phyloP scores from a whole-genome alignment of 768 basidiomycete species.

The Russula virescens region DNA sequence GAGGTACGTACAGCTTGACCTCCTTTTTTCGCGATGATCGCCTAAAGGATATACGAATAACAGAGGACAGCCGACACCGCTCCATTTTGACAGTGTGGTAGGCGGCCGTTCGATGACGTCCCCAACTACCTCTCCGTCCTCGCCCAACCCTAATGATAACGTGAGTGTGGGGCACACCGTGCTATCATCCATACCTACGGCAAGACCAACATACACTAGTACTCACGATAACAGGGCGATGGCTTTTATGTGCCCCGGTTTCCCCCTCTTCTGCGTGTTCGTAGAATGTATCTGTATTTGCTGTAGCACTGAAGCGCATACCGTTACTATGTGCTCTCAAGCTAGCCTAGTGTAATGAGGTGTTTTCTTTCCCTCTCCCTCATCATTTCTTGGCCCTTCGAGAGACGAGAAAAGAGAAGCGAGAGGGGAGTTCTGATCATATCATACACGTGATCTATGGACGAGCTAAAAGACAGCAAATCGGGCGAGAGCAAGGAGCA shows the following conservation, averaged over 20 bases:
- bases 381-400: not conserved
- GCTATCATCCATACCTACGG: too few relatives aligned
- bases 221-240: too few relatives aligned
- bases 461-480: conserved; percentile 8
- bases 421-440: conserved; percentile 2
- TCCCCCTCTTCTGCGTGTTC: not conserved
- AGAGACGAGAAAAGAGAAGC: not conserved
- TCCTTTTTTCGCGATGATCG: not conserved
- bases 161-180: too few relatives aligned
- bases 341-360: not conserved
- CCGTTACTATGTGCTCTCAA: too few relatives aligned
- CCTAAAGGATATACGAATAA: not conserved
- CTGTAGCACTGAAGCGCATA: not conserved
- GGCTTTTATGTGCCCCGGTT: too few relatives aligned
- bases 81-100: not conserved
- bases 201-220: not conserved
- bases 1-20: not conserved
- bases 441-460: conserved; percentile 21
- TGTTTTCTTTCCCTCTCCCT: not conserved
- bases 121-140: too few relatives aligned
- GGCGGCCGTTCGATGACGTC: not conserved
- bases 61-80: not conserved
- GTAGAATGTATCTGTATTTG: not conserved
- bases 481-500: conserved; percentile 3
- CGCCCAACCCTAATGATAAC: not conserved